Evolutionary conservation across 169 alveolate genomes (phyloP), one percentile per base, ranked within the genome.

Genomic region (Ichthyophthirius multifiliis): DNA sequence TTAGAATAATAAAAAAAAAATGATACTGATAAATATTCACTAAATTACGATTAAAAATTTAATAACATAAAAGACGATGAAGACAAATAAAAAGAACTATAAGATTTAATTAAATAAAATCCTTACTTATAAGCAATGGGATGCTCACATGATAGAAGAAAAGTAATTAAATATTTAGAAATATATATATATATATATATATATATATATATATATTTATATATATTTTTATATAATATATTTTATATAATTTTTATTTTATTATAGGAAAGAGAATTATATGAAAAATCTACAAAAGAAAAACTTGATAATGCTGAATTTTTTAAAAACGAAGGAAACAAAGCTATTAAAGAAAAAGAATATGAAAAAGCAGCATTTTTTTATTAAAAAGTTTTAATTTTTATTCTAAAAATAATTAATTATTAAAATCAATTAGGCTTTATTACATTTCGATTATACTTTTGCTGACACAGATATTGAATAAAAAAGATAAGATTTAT

Each of bases 71-170:
- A 44, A 65, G 64, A 34, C n/a, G 76, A 80, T 3, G 48, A 76
- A 46, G 41, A 73, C 13, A 71, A 80, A 43, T 32, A 80, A 71
- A 13, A 55, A 3, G 86, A 80, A 41, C 23, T 80, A n/a, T 74
- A 81, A 30, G 39, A 81, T 12, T 27, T 81, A 13, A 67, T 67
- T 16, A 27, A 81, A 81, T 32, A 62, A 31, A 81, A 81, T 71
- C 86, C 86, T 18, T 81, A 81, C 55, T 45, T 81, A 16, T 67
- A 76, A 46, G 76, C 76, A 27, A 71, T 81, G 32, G 86, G 82
- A 6, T 81, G 86, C 27, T 46, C 81, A 16, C 86, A 81, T 73
- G 86, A 81, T 73, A 81, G 86, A 48, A 81, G 86, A 71, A 71
- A 81, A 23, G 77, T 67, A 5, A n/a, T 37, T 37, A n/a, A 18